These are phyloP conservation scores for Beauveria varroae DNA, from an alignment of 2,329 filamentous ascomycete species.

Conservation along the genomic window DNA sequence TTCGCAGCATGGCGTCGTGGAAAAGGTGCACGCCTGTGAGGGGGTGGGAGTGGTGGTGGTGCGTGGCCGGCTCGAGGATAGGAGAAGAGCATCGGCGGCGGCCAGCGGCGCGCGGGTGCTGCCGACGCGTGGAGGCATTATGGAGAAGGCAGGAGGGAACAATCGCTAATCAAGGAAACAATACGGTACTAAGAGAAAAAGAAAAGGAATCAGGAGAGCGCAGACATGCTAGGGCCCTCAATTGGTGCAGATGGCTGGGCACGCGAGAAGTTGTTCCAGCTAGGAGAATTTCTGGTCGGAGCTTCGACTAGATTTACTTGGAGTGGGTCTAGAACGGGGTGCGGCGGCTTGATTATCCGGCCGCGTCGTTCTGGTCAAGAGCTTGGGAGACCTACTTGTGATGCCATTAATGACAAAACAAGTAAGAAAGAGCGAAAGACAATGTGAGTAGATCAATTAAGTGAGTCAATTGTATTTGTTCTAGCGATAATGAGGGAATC, in stretches of 20 bases:
- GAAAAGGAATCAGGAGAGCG: neutral
- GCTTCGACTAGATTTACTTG: slow-evolving; percentile 1
- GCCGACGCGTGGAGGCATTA: slow-evolving; percentile 20
- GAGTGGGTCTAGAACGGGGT: neutral
- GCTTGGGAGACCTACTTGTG: too few relatives aligned
- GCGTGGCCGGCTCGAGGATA: slow-evolving; percentile 14
- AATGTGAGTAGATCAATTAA: neutral
- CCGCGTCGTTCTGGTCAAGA: too few relatives aligned
- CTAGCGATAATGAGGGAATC: neutral
- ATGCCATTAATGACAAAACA: neutral
- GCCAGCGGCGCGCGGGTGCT: slow-evolving; percentile 21
- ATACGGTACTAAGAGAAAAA: neutral
- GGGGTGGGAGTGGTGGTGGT: slow-evolving; percentile 10
- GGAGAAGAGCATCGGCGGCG: slow-evolving; percentile 25
- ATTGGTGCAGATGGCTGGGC: slow-evolving; percentile 14
- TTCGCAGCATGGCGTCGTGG: slow-evolving; percentile 30
- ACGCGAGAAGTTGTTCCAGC: slow-evolving; percentile 10
- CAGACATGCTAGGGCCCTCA: slow-evolving; percentile 18
- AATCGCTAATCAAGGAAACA: neutral
- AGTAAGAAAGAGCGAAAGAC: too few relatives aligned
- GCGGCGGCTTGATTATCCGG: slow-evolving; percentile 11
- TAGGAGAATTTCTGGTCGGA: slow-evolving; percentile 7
- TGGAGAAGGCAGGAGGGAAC: neutral
- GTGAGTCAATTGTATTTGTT: neutral
- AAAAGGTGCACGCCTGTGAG: slow-evolving; percentile 27